These are phyloP conservation scores for Pleurotus platypus DNA, from an alignment of 768 basidiomycete genomes.

Conservation along the genomic window DNA sequence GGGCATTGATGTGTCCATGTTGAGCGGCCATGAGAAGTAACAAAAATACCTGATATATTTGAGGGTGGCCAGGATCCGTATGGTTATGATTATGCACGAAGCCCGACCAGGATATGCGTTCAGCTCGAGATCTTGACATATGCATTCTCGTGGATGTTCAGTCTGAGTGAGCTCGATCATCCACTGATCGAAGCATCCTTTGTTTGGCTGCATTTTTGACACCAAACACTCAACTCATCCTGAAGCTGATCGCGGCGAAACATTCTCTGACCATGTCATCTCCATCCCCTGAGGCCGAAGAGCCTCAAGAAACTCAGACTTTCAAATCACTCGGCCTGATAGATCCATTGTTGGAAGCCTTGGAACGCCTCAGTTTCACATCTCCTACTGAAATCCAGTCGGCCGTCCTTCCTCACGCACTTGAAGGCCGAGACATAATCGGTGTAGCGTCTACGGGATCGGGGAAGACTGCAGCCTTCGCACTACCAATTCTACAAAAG, in stretches of 20 bases:
- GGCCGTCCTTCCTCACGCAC: constrained; percentile 80
- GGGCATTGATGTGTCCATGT: no score
- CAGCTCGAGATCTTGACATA: neutral
- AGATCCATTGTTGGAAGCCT: constrained; percentile 82
- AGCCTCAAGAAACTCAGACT: constrained; percentile 38
- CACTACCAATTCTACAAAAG: constrained; percentile 92
- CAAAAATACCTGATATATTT: no score
- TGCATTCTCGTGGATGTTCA: no score
- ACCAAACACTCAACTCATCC: neutral
- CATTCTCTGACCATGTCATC: constrained; percentile 1
- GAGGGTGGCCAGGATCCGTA: no score
- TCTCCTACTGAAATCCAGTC: constrained; percentile 89
- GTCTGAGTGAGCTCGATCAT: neutral
- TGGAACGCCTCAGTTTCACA: constrained; percentile 78
- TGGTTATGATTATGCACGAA: neutral
- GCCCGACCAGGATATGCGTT: neutral
- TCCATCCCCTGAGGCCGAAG: constrained; percentile 13
- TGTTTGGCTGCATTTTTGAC: neutral
- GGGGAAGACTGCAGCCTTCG: constrained; percentile 98
- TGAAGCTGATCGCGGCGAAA: neutral
- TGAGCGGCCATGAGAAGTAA: no score
- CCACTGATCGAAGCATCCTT: neutral
- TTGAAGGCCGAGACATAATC: constrained; percentile 93
- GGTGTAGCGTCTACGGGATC: constrained; percentile 98
- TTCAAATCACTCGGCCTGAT: constrained; percentile 89